phyloP scores from a whole-genome alignment of 768 basidiomycete species.

The Phlebiopsis gigantea region DNA sequence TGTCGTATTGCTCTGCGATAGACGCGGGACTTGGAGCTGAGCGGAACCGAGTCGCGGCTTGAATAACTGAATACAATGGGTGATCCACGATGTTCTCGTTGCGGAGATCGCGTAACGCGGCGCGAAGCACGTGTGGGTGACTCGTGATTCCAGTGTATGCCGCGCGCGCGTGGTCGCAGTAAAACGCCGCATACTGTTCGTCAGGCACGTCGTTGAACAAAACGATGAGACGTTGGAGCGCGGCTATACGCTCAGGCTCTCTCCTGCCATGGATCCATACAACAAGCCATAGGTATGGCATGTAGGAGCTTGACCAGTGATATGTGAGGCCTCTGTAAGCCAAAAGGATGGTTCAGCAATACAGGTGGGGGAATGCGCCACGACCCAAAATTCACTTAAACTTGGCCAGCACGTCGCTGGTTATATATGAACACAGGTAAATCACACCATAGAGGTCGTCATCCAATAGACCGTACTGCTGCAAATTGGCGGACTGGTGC shows the following conservation, averaged over 20 bases:
- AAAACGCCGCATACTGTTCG: not conserved
- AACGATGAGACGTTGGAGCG: not conserved
- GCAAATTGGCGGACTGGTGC: not conserved
- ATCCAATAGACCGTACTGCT: not conserved
- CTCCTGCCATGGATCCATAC: not conserved
- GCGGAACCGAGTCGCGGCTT: not conserved
- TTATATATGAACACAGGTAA: not conserved
- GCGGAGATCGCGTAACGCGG: not conserved
- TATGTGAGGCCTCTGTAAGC: not conserved
- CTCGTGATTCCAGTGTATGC: not conserved
- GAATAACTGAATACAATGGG: not conserved
- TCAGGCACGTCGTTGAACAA: not conserved
- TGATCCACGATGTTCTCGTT: not conserved
- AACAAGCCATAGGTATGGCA: not conserved
- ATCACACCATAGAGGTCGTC: not conserved
- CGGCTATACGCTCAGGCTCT: not conserved
- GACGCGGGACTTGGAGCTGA: not conserved
- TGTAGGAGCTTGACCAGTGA: not conserved
- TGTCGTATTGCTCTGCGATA: not conserved
- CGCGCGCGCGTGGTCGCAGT: not conserved
- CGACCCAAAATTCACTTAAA: not conserved
- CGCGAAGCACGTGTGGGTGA: not conserved
- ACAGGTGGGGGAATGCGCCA: not conserved
- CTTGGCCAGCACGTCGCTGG: not conserved
- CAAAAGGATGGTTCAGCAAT: not conserved